These are phyloP conservation scores for Endothia cerciana DNA, from an alignment of 2,329 filamentous ascomycete genomes.

Conservation along the genomic window DNA sequence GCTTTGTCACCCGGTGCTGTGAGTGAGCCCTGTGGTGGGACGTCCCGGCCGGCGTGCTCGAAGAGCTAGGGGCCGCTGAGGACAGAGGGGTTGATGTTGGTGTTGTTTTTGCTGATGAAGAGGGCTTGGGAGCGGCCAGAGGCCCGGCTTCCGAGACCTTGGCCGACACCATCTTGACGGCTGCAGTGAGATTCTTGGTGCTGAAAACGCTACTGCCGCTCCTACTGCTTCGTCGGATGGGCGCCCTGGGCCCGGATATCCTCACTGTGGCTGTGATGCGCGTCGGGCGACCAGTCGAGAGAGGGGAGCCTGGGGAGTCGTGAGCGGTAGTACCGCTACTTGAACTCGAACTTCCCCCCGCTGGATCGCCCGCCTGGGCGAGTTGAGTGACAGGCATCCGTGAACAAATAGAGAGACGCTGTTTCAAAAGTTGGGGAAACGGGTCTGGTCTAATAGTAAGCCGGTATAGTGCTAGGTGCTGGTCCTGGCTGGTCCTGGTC, in stretches of 20 bases:
- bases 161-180: slow-evolving; percentile 28
- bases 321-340: not conserved
- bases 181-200: slow-evolving; percentile 28
- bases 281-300: slow-evolving; percentile 12
- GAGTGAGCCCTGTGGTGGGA: slow-evolving; percentile 27
- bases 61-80: slow-evolving; percentile 9
- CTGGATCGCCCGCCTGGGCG: slow-evolving; percentile 23
- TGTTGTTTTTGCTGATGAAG: not conserved
- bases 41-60: slow-evolving; percentile 15
- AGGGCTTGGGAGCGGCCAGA: slow-evolving; percentile 4
- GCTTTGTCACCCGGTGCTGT: slow-evolving; percentile 27
- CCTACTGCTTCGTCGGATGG: slow-evolving; percentile 24
- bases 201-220: slow-evolving; percentile 26
- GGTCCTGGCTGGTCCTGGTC: too few relatives aligned
- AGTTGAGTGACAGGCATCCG: slow-evolving; percentile 27
- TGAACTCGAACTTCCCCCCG: not conserved
- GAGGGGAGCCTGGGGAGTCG: not conserved
- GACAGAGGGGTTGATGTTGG: slow-evolving; percentile 8
- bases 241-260: slow-evolving; percentile 25
- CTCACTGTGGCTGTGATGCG: slow-evolving; percentile 27
- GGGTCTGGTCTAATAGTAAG: not conserved
- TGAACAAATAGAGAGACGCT: not conserved
- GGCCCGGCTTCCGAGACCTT: slow-evolving; percentile 25
- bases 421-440: slow-evolving; percentile 22
- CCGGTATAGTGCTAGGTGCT: not conserved